phyloP scores from a whole-genome alignment of 2,329 filamentous ascomycete species.

The Clonostachys byssicola region DNA sequence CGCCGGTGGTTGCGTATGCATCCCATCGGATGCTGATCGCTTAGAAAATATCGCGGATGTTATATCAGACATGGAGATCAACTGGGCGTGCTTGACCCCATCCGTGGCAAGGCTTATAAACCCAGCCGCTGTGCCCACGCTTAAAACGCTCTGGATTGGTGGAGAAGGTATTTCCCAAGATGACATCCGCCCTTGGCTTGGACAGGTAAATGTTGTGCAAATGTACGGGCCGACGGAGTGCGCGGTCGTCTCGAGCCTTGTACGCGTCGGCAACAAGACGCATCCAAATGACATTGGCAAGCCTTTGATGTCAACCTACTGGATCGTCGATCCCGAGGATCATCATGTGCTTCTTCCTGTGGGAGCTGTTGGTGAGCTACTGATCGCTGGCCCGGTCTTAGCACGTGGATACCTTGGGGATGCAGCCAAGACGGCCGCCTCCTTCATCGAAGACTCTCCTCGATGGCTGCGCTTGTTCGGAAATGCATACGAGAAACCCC shows the following conservation, averaged over 20 bases:
- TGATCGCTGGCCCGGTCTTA: constrained; percentile 55
- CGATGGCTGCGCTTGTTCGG: constrained; percentile 41
- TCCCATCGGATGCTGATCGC: constrained; percentile 7
- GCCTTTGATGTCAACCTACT: constrained; percentile 10
- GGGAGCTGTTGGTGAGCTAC: constrained; percentile 46
- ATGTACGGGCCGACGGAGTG: constrained; percentile 13
- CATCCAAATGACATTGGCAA: too few species aligned
- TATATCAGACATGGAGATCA: constrained; percentile 7
- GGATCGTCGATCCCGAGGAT: constrained; percentile 45
- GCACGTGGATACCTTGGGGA: constrained; percentile 59
- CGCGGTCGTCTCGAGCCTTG: constrained; percentile 3
- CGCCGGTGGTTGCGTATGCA: constrained; percentile 7
- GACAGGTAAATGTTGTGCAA: constrained; percentile 12
- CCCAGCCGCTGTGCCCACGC: constrained; percentile 3
- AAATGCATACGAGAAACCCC: too few species aligned
- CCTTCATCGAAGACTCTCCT: constrained; percentile 50
- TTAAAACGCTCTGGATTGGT: constrained; percentile 8
- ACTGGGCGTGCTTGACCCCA: constrained; percentile 5
- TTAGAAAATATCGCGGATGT: constrained; percentile 3
- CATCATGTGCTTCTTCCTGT: constrained; percentile 40
- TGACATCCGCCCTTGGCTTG: constrained; percentile 9
- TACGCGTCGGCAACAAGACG: too few species aligned
- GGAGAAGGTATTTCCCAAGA: constrained; percentile 24
- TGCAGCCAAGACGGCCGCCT: constrained; percentile 48
- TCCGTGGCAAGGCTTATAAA: constrained; percentile 41